Evolutionary conservation across 768 basidiomycete genomes (phyloP).

Genomic region (Porphyrellus cyaneotinctus): DNA sequence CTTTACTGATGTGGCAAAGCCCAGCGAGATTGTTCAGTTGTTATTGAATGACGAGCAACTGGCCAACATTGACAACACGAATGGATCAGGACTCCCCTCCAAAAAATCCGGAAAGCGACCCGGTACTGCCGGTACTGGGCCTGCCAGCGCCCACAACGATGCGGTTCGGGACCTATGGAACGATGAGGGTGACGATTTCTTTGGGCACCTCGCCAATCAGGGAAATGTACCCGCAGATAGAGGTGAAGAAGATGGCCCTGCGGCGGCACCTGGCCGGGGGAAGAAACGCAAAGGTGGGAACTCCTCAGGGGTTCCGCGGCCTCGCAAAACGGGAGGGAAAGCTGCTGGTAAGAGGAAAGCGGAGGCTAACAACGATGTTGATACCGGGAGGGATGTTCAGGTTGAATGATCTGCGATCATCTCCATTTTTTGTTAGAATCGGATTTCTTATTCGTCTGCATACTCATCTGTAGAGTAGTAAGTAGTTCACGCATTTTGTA

Average conservation of each 20-base stretch:
- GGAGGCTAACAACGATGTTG: slow-evolving; percentile 22
- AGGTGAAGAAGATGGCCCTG: slow-evolving; percentile 30
- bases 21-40: slow-evolving; percentile 94
- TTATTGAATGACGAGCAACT: slow-evolving; percentile 94
- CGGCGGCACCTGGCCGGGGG: slow-evolving; percentile 24
- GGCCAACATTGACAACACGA: slow-evolving; percentile 57
- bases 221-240: slow-evolving; percentile 20
- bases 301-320: slow-evolving; percentile 13
- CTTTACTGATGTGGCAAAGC: slow-evolving; percentile 88
- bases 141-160: slow-evolving; percentile 33
- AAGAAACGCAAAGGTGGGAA: slow-evolving; percentile 34
- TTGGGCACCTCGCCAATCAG: slow-evolving; percentile 50
- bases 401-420: slow-evolving; percentile 21
- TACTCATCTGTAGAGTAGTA: slow-evolving; percentile 31
- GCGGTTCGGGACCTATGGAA: slow-evolving; percentile 70
- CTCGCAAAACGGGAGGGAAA: slow-evolving; percentile 33
- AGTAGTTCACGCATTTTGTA: slow-evolving; percentile 30
- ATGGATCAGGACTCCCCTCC: slow-evolving; percentile 34
- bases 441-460: slow-evolving; percentile 9
- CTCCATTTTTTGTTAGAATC: slow-evolving; percentile 6
- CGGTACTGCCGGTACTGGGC: slow-evolving; percentile 27
- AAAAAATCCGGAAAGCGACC: slow-evolving; percentile 35
- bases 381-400: slow-evolving; percentile 24
- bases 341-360: slow-evolving; percentile 30
- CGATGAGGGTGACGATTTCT: slow-evolving; percentile 85